Percentiles rank a stretch among this genome's conserved stretches.
Conservation (phyloP, 306 rosid genomes). For the Abrus precatorius region DNA sequence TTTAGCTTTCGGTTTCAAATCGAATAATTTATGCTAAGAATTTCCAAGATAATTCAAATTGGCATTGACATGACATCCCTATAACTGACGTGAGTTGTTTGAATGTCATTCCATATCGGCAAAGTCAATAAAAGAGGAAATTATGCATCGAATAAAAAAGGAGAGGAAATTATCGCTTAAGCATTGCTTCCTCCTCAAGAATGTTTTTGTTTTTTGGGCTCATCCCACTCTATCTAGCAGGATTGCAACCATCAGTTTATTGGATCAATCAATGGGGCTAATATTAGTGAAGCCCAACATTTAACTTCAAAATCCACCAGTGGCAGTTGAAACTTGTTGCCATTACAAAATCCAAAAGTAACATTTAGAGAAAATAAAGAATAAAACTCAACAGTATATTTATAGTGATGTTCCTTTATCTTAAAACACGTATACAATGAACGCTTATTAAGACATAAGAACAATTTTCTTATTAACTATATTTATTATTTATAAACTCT, state of each 20-base stretch:
- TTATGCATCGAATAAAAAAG: no score
- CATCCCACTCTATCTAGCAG: background rate
- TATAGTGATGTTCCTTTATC: background rate
- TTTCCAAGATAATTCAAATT: background rate
- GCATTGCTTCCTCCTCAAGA: constrained; percentile 1
- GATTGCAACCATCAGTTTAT: background rate
- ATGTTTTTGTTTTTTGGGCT: background rate
- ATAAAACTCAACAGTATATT: background rate
- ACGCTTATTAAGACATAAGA: background rate
- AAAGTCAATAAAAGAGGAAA: no score
- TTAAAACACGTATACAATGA: background rate
- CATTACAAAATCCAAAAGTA: background rate
- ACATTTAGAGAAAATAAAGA: no score
- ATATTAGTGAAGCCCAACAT: background rate
- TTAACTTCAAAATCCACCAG: background rate
- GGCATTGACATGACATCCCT: background rate
- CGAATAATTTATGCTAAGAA: background rate
- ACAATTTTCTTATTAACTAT: background rate
- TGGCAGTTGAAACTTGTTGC: no score
- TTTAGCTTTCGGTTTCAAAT: background rate
- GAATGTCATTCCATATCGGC: background rate
- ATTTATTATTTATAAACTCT: background rate
- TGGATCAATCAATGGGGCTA: background rate
- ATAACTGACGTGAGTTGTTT: background rate
- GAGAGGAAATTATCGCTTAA: no score